Percentiles rank a stretch among this genome's conserved stretches.
Evolutionary conservation across 129 eudicot species (phyloP).

Genomic region (Tanacetum coccineum): DNA sequence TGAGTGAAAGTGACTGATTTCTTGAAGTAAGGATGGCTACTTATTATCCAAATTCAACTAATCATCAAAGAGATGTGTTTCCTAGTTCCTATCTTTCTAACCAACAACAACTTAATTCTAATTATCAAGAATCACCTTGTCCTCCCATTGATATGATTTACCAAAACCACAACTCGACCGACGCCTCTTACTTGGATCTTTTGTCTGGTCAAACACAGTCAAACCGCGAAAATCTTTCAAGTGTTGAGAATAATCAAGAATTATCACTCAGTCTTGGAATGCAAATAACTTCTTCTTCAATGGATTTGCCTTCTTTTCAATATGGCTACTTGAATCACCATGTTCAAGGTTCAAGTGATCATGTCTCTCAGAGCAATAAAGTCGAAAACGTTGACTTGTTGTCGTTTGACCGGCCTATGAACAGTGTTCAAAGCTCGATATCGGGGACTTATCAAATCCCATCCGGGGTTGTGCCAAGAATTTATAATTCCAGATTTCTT

Average conservation of each 20-base stretch:
- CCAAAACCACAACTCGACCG: slow-evolving; percentile 30
- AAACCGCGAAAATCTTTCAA: slow-evolving; percentile 34
- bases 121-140: slow-evolving; percentile 36
- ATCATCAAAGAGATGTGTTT: slow-evolving; percentile 44
- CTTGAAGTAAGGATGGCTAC: slow-evolving; percentile 54
- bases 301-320: slow-evolving; percentile 46
- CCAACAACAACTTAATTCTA: slow-evolving; percentile 41
- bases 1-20: slow-evolving; percentile 25
- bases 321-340: slow-evolving; percentile 48
- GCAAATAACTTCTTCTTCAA: slow-evolving; percentile 45
- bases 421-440: slow-evolving; percentile 33
- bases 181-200: slow-evolving; percentile 42
- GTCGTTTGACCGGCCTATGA: slow-evolving; percentile 46
- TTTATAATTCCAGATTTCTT: slow-evolving; percentile 61
- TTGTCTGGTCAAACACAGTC: slow-evolving; percentile 29
- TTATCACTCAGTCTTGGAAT: slow-evolving; percentile 78
- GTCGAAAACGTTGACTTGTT: slow-evolving; percentile 40
- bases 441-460: slow-evolving; percentile 39
- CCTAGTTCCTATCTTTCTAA: slow-evolving; percentile 47
- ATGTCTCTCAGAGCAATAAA: slow-evolving; percentile 34
- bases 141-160: slow-evolving; percentile 51
- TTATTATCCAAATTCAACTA: slow-evolving; percentile 58
- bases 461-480: slow-evolving; percentile 38
- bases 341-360: slow-evolving; percentile 42
- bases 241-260: slow-evolving; percentile 39